Conservation (phyloP, 176 grass and related monocot species). For the Aegilops bicornis region DNA sequence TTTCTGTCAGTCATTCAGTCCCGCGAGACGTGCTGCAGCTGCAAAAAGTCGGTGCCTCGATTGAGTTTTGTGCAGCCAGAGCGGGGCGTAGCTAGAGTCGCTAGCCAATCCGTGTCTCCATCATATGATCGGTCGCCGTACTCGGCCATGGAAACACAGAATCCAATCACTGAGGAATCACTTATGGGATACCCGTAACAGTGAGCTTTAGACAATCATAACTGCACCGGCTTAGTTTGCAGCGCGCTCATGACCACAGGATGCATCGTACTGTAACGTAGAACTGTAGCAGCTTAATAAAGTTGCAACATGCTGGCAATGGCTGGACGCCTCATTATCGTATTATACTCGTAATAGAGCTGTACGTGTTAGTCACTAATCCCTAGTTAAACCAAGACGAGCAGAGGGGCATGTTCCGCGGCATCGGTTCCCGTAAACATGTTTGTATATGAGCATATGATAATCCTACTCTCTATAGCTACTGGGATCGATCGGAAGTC, state of each 20-base stretch:
- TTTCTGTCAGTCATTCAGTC: not conserved
- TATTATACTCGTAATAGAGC: not conserved
- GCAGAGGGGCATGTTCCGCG: slow-evolving; percentile 12
- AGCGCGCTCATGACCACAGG: no score
- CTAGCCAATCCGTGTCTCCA: not conserved
- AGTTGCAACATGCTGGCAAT: not conserved
- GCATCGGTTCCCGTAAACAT: slow-evolving; percentile 33
- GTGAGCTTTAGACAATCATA: no score
- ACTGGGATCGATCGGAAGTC: slow-evolving; percentile 30
- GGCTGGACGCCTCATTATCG: not conserved
- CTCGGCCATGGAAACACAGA: not conserved
- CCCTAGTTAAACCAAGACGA: not conserved
- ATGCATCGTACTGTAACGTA: not conserved
- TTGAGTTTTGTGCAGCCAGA: not conserved
- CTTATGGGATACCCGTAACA: no score
- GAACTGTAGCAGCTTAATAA: not conserved
- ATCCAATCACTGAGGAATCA: no score
- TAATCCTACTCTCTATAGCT: not conserved
- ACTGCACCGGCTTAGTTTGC: no score
- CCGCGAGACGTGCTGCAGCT: not conserved
- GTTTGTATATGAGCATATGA: slow-evolving; percentile 8
- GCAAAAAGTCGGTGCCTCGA: slow-evolving; percentile 1
- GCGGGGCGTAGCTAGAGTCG: not conserved
- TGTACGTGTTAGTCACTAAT: not conserved
- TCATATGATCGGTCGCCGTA: not conserved